Conservation (phyloP, 2,329 filamentous ascomycete genomes). For the Neonectria magnoliae region DNA sequence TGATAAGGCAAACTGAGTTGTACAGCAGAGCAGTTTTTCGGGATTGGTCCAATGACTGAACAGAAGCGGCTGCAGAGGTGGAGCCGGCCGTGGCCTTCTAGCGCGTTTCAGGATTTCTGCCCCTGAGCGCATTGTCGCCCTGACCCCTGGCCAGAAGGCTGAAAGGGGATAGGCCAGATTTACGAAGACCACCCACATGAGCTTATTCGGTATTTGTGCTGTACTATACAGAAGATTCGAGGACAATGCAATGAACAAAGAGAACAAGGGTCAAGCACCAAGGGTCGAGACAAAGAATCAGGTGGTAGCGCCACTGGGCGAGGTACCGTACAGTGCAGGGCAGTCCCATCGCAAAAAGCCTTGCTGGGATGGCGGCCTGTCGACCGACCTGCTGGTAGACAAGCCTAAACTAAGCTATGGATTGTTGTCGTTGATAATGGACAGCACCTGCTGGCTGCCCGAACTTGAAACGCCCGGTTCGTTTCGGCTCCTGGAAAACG, state of each 20-base stretch:
- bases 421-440: slow-evolving; percentile 13
- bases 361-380: neutral
- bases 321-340: neutral
- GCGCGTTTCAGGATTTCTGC: slow-evolving; percentile 19
- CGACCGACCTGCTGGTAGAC: neutral
- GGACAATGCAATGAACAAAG: neutral
- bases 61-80: neutral
- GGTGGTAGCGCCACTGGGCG: neutral
- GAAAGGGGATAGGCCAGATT: neutral
- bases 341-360: neutral
- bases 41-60: slow-evolving; percentile 11
- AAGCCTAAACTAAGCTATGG: too few species aligned
- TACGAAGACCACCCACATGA: neutral
- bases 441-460: slow-evolving; percentile 13
- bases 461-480: slow-evolving; percentile 36
- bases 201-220: slow-evolving; percentile 8
- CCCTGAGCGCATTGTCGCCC: slow-evolving; percentile 13
- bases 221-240: neutral
- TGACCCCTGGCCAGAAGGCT: slow-evolving; percentile 4
- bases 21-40: neutral
- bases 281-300: neutral
- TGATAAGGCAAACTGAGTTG: neutral
- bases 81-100: slow-evolving; percentile 2
- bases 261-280: neutral
- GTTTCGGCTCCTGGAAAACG: slow-evolving; percentile 22